These are phyloP conservation scores for Corinectria fuckeliana DNA, from an alignment of 2,329 filamentous ascomycete genomes.

Conservation along the genomic window DNA sequence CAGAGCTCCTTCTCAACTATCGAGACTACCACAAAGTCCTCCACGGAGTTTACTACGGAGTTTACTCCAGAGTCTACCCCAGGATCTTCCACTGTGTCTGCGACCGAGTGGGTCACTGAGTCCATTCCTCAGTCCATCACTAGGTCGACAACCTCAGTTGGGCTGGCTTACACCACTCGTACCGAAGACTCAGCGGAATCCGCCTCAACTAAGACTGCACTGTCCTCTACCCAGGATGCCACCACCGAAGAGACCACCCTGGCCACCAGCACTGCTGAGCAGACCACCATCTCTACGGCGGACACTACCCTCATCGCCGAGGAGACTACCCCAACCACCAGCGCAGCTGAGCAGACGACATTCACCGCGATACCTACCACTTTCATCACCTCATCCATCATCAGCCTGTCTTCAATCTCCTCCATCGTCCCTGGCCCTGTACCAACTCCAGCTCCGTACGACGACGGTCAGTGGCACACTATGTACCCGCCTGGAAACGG, in stretches of 20 bases:
- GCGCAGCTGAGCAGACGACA: conserved; percentile 20
- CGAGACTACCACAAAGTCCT: neutral
- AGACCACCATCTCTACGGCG: neutral
- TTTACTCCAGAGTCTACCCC: neutral
- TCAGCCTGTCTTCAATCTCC: conserved; percentile 5
- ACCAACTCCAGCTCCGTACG: conserved; percentile 40
- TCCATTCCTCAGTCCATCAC: neutral
- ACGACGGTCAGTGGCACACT: conserved; percentile 55
- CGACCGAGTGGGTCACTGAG: neutral
- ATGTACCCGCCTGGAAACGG: conserved; percentile 53
- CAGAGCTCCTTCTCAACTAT: neutral
- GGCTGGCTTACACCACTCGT: neutral
- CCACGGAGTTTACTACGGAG: neutral
- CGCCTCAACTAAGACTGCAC: no score
- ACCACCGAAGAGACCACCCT: neutral
- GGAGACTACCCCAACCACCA: neutral
- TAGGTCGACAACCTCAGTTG: neutral
- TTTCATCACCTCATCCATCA: conserved; percentile 4
- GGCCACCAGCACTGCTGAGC: neutral
- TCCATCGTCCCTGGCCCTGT: no score
- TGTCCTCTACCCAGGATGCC: no score
- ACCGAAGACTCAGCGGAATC: neutral
- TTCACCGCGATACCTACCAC: conserved; percentile 22
- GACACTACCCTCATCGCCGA: neutral
- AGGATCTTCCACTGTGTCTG: neutral